Conservation (phyloP, 805 yeast genomes). For the Ogataea trehalophila region DNA sequence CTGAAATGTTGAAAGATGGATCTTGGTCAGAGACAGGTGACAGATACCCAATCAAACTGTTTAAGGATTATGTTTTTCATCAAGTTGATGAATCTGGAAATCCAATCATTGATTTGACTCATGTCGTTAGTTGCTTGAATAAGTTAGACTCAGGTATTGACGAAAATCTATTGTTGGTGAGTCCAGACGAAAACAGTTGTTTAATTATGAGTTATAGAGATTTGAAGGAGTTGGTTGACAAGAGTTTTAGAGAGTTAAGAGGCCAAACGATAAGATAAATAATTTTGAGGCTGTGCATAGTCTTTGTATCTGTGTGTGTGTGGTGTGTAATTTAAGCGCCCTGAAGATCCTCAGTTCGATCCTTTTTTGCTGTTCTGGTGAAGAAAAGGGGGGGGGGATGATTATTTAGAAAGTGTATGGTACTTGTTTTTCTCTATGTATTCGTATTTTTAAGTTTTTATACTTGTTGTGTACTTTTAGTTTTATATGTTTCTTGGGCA, state of each 20-base stretch:
- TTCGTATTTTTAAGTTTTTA: too few species aligned
- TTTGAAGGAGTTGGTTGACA: constrained; percentile 64
- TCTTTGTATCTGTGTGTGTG: background rate
- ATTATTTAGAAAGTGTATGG: too few species aligned
- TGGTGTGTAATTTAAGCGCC: constrained; percentile 6
- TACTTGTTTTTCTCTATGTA: too few species aligned
- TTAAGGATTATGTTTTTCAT: constrained; percentile 81
- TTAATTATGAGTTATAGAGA: constrained; percentile 82
- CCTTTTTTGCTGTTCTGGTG: too few species aligned
- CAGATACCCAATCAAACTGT: constrained; percentile 65
- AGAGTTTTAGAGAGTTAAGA: constrained; percentile 52
- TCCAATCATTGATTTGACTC: constrained; percentile 76
- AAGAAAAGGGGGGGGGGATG: too few species aligned
- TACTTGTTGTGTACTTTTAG: too few species aligned
- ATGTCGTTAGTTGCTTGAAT: constrained; percentile 73
- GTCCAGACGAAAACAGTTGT: constrained; percentile 82
- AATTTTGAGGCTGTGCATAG: constrained; percentile 4
- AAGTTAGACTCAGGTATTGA: constrained; percentile 90
- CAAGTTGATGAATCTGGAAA: constrained; percentile 74
- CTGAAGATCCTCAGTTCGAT: too few species aligned
- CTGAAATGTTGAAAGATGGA: constrained; percentile 52
- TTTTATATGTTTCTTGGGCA: too few species aligned
- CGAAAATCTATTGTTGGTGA: constrained; percentile 74
- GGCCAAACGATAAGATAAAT: constrained; percentile 1
- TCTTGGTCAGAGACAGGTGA: constrained; percentile 75